phyloP scores from a whole-genome alignment of 2,329 filamentous ascomycete species.

The Arachnomyces sp. region DNA sequence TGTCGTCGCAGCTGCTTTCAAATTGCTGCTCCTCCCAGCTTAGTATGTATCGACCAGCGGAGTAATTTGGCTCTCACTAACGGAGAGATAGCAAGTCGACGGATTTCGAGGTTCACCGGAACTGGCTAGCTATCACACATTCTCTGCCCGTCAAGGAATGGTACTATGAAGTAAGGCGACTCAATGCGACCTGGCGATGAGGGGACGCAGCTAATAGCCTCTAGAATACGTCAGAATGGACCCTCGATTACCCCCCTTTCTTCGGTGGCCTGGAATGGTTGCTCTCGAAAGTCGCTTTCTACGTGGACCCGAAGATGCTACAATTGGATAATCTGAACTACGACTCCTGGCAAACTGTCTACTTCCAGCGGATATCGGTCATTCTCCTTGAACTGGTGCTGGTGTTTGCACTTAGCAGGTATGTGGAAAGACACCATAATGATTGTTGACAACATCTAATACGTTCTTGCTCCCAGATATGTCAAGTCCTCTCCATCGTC shows the following conservation, averaged over 20 bases:
- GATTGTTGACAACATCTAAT: not conserved
- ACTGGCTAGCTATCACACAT: conserved; percentile 95
- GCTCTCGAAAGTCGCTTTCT: conserved; percentile 69
- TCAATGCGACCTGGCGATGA: not conserved
- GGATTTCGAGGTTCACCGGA: conserved; percentile 97
- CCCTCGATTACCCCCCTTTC: conserved; percentile 95
- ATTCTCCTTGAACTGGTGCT: conserved; percentile 77
- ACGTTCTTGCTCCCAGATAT: conserved; percentile 45
- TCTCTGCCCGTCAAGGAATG: conserved; percentile 79
- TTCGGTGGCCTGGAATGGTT: conserved; percentile 96
- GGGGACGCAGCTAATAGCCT: not conserved
- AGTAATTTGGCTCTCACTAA: conserved; percentile 4
- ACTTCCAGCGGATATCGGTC: conserved; percentile 86
- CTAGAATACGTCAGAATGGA: conserved; percentile 94
- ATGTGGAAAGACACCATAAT: conserved; percentile 18
- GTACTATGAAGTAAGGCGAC: conserved; percentile 70
- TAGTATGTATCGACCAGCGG: conserved; percentile 57
- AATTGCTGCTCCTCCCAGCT: conserved; percentile 84
- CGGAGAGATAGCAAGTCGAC: conserved; percentile 71
- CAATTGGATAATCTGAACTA: conserved; percentile 72
- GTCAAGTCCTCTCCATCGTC: conserved; percentile 59
- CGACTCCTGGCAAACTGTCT: conserved; percentile 86
- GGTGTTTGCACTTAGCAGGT: conserved; percentile 72
- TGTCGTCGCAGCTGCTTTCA: conserved; percentile 76
- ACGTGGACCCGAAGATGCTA: conserved; percentile 74